Evolutionary conservation across 2,329 filamentous ascomycete species (phyloP).

Genomic region (Phoma herbarum): DNA sequence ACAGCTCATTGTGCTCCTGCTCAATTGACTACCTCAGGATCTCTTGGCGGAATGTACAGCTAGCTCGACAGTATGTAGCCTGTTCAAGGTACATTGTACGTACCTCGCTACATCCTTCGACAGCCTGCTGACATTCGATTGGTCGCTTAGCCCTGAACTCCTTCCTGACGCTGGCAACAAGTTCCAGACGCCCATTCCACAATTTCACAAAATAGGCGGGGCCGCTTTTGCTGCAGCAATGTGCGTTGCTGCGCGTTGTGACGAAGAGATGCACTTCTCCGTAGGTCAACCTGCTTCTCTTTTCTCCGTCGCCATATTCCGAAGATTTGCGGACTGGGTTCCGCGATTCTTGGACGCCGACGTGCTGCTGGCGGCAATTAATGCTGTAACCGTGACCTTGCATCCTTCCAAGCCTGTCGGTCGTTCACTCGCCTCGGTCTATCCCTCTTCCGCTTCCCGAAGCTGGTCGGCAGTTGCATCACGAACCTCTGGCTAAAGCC

Average conservation of each 20-base stretch:
- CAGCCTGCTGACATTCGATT: conserved; percentile 16
- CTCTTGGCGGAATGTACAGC: conserved; percentile 13
- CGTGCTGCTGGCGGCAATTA: conserved; percentile 17
- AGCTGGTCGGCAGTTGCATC: conserved; percentile 13
- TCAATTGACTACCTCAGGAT: not conserved
- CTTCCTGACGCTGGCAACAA: conserved; percentile 14
- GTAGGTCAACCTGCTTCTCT: not conserved
- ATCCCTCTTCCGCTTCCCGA: conserved; percentile 25
- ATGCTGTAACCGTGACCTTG: conserved; percentile 23
- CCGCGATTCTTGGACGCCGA: conserved; percentile 8
- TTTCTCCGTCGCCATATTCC: conserved; percentile 9
- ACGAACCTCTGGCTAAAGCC: conserved; percentile 8
- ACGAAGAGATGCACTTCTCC: not conserved
- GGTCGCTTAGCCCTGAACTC: conserved; percentile 13
- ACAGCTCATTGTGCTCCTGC: not conserved
- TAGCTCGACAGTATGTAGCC: conserved; percentile 6
- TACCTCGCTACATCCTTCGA: conserved; percentile 24
- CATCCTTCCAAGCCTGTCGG: conserved; percentile 6
- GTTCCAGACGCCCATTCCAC: conserved; percentile 4
- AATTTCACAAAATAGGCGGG: not conserved
- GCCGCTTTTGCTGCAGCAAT: not conserved
- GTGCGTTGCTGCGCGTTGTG: not conserved
- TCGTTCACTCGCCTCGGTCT: conserved; percentile 24
- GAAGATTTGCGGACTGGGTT: conserved; percentile 4
- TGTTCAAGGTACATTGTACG: conserved; percentile 7